Conservation (phyloP, 257 asterid genomes). For the Forsythia suspensa region DNA sequence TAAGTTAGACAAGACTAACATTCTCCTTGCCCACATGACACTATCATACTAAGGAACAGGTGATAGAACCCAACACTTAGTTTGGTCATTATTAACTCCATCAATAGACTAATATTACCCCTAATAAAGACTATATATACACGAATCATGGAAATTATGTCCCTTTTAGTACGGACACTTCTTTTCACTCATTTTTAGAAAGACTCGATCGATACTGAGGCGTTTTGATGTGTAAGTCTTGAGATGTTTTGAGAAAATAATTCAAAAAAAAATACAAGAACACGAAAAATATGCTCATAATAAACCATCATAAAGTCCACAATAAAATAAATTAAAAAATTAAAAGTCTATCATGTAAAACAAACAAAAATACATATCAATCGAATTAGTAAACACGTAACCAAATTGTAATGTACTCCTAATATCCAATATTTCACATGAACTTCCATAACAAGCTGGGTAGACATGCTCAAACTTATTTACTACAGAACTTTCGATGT, state of each 20-base stretch:
- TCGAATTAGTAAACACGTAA: background rate
- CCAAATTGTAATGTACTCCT: background rate
- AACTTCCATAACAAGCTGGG: background rate
- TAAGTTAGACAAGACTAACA: background rate
- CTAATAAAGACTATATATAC: background rate
- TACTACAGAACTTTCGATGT: background rate
- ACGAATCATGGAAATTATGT: background rate
- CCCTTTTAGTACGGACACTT: background rate
- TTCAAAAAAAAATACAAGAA: background rate
- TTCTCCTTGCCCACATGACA: background rate
- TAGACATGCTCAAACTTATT: background rate
- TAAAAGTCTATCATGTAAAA: too few relatives aligned
- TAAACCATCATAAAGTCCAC: background rate
- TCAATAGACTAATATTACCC: background rate
- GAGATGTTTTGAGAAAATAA: background rate
- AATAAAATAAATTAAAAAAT: too few relatives aligned
- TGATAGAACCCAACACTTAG: background rate
- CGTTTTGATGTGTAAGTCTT: background rate
- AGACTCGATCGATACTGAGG: background rate
- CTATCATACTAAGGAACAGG: background rate
- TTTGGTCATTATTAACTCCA: background rate
- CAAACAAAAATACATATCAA: background rate
- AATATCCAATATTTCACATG: background rate
- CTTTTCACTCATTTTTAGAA: background rate
- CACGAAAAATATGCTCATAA: background rate